Conservation (phyloP, 225 moss, liverwort and hornwort genomes). For the Sphagnum tenellum region DNA sequence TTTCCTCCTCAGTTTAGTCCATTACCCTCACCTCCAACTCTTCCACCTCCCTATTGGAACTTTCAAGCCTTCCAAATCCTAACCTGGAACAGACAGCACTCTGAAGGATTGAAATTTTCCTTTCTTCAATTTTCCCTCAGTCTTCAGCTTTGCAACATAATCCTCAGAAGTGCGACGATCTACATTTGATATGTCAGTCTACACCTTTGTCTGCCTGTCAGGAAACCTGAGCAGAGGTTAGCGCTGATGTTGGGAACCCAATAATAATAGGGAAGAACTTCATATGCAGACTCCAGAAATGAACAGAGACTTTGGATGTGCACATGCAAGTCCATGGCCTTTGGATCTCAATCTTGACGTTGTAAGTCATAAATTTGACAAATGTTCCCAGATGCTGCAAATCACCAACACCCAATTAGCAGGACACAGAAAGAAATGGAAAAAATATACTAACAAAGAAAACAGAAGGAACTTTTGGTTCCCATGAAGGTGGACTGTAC, state of each 20-base stretch:
- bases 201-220: constrained; percentile 7
- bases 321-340: constrained; percentile 62
- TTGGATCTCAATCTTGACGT: constrained; percentile 69
- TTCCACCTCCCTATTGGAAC: too few species aligned
- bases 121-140: too few species aligned
- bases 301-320: too few species aligned
- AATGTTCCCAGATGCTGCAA: constrained; percentile 94
- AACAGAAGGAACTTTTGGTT: background rate
- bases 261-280: constrained; percentile 21
- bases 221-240: constrained; percentile 18
- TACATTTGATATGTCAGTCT: too few species aligned
- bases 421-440: too few species aligned
- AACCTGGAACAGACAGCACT: too few species aligned
- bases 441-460: background rate
- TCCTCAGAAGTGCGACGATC: too few species aligned
- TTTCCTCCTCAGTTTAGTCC: constrained; percentile 3
- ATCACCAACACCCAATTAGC: background rate
- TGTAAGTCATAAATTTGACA: constrained; percentile 97
- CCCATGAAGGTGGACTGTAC: constrained; percentile 19
- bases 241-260: constrained; percentile 12
- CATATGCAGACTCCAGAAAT: background rate
- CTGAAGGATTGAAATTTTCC: too few species aligned
- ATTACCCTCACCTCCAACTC: too few species aligned
- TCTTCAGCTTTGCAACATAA: too few species aligned
- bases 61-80: too few species aligned